Percentiles rank a stretch among this genome's conserved stretches.
These are phyloP conservation scores for Cladophialophora yegresii DNA, from an alignment of 2,329 filamentous ascomycete genomes.

Conservation along the genomic window DNA sequence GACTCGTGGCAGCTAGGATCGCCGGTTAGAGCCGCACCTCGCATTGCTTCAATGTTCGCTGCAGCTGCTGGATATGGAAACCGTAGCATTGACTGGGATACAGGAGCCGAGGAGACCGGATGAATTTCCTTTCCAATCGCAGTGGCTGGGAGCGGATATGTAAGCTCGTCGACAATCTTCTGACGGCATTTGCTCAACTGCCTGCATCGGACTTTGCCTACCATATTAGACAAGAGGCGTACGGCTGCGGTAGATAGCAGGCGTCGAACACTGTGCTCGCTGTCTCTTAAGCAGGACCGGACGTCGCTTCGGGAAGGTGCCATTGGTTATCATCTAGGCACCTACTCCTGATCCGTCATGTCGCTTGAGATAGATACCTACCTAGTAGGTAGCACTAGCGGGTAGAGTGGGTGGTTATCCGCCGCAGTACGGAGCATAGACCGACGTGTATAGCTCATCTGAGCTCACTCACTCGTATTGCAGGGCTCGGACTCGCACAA, in stretches of 20 bases:
- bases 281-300: neutral
- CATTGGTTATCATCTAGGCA: neutral
- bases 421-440: neutral
- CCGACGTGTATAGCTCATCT: too few relatives aligned
- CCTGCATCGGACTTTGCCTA: neutral
- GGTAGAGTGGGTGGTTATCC: neutral
- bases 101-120: neutral
- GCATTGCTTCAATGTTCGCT: too few relatives aligned
- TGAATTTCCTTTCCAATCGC: neutral
- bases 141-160: neutral
- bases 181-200: too few relatives aligned
- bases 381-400: too few relatives aligned
- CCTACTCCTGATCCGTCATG: neutral
- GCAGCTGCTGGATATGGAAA: neutral
- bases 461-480: too few relatives aligned
- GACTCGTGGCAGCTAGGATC: neutral
- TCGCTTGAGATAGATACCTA: conserved; percentile 4
- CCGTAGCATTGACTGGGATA: neutral
- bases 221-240: neutral
- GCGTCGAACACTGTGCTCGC: too few relatives aligned
- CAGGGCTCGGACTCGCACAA: too few relatives aligned
- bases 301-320: neutral
- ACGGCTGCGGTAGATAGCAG: too few relatives aligned
- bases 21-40: neutral
- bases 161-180: neutral